Conservation (phyloP, 306 rosid genomes). For the Parietaria judaica region DNA sequence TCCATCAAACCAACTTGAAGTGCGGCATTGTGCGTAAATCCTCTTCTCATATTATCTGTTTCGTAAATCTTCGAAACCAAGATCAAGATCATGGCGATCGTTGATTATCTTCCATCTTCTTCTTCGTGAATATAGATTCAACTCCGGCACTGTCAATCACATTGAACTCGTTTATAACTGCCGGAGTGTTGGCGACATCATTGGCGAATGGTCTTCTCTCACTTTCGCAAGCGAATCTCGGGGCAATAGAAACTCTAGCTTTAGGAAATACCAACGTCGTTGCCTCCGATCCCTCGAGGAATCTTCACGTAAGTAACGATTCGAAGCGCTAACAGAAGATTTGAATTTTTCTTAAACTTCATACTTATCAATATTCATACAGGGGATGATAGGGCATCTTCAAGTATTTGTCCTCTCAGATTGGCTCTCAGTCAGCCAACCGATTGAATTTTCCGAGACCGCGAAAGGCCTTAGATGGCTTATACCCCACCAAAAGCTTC, state of each 20-base stretch:
- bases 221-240: constrained; percentile 48
- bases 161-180: constrained; percentile 46
- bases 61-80: neutral
- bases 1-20: constrained; percentile 56
- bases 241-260: constrained; percentile 40
- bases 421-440: constrained; percentile 40
- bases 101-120: too few relatives aligned
- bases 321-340: neutral
- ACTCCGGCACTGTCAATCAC: constrained; percentile 41
- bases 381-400: constrained; percentile 64
- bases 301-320: constrained; percentile 40
- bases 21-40: constrained; percentile 41
- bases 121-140: constrained; percentile 29
- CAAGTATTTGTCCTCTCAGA: constrained; percentile 59
- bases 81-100: neutral
- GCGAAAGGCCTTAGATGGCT: constrained; percentile 59
- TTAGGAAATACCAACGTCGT: constrained; percentile 25
- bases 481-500: constrained; percentile 56
- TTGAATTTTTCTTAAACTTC: neutral
- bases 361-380: constrained; percentile 8
- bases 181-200: constrained; percentile 54
- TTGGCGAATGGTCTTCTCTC: constrained; percentile 36
- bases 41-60: neutral
- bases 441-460: constrained; percentile 45
- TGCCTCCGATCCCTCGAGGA: constrained; percentile 30